These are phyloP conservation scores for Neonectria coccinea DNA, from an alignment of 2,329 filamentous ascomycete species.

Conservation along the genomic window DNA sequence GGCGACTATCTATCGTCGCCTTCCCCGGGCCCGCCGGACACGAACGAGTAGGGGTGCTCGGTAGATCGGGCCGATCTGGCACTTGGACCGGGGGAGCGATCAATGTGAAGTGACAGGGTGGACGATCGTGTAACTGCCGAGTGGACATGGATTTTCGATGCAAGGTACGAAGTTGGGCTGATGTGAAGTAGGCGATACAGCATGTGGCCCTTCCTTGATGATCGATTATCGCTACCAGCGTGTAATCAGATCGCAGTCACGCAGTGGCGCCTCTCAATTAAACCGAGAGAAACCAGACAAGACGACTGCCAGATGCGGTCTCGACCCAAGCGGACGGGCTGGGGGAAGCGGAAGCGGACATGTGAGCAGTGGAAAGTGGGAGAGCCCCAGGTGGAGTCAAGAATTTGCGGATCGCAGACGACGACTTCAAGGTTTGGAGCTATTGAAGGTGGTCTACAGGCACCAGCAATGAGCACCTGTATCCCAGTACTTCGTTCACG, in stretches of 20 bases:
- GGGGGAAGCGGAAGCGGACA: background rate
- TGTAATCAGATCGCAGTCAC: background rate
- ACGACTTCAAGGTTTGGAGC: background rate
- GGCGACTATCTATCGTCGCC: background rate
- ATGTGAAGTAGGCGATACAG: no score
- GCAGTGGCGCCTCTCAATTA: background rate
- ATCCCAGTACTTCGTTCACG: no score
- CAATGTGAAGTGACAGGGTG: background rate
- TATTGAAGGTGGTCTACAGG: background rate
- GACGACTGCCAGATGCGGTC: constrained; percentile 3
- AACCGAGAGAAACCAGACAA: background rate
- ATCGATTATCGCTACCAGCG: background rate
- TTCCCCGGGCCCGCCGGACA: background rate
- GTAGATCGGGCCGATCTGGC: constrained; percentile 18
- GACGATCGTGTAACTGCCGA: no score
- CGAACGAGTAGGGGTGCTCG: background rate
- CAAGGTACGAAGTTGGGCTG: no score
- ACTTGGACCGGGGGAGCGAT: background rate
- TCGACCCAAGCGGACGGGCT: constrained; percentile 6
- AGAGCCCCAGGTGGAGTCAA: background rate
- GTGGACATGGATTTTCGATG: no score
- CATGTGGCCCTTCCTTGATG: no score
- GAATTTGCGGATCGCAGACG: background rate
- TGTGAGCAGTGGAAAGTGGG: constrained; percentile 3
- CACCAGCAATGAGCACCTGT: no score